Conservation (phyloP, 352 stramenopile genomes). For the Phytopythium kandeliae region DNA sequence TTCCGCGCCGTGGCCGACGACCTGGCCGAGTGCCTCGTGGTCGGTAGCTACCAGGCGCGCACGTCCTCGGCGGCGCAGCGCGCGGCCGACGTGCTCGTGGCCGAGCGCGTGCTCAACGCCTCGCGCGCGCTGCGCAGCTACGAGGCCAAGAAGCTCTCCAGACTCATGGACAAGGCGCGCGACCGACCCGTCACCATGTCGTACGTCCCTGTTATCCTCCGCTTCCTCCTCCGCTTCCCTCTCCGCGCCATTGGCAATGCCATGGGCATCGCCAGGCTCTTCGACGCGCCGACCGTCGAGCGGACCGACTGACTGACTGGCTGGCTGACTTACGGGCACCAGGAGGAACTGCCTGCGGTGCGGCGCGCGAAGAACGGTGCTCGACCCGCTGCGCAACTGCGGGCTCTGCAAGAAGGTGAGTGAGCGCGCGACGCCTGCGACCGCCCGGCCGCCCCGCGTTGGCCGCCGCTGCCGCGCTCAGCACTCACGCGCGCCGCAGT, state of each 20-base stretch:
- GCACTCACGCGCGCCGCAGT: too few species aligned
- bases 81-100: constrained; percentile 27
- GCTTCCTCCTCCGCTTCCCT: too few species aligned
- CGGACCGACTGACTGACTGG: neutral
- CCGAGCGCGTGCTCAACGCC: constrained; percentile 33
- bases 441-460: too few species aligned
- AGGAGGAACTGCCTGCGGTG: constrained; percentile 45
- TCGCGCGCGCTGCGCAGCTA: constrained; percentile 24
- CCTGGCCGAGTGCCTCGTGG: constrained; percentile 45
- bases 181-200: constrained; percentile 22
- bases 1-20: constrained; percentile 46
- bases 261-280: too few species aligned
- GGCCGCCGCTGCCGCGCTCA: too few species aligned
- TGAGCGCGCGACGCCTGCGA: too few species aligned
- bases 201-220: neutral
- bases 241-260: too few species aligned
- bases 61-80: constrained; percentile 14
- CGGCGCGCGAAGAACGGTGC: constrained; percentile 16
- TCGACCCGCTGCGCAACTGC: constrained; percentile 28
- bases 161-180: constrained; percentile 27
- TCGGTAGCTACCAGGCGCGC: constrained; percentile 37
- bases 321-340: neutral
- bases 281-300: too few species aligned
- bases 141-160: constrained; percentile 32
- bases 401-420: constrained; percentile 39